These are phyloP conservation scores for Cryptococcus sp. DNA, from an alignment of 1,284 basidiomycete genomes.

Conservation along the genomic window DNA sequence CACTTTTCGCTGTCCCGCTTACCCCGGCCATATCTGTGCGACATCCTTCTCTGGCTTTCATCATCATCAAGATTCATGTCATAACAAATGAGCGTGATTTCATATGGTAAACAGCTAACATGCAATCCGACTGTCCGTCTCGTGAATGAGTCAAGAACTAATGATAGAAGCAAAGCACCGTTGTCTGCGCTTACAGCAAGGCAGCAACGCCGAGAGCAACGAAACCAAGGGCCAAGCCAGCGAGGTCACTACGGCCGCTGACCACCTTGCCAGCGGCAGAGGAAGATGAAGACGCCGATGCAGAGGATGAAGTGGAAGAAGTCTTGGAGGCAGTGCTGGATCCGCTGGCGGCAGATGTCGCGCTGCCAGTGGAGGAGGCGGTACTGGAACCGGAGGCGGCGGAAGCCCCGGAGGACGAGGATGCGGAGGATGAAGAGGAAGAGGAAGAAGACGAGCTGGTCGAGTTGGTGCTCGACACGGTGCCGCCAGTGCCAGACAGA, in stretches of 20 bases:
- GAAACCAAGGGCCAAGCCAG: conserved; percentile 15
- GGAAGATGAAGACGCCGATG: conserved; percentile 7
- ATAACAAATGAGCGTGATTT: too few species aligned
- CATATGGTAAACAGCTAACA: too few species aligned
- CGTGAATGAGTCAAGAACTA: neutral
- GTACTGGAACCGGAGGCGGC: conserved; percentile 13
- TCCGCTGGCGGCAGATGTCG: conserved; percentile 7
- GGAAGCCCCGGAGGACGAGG: conserved; percentile 17
- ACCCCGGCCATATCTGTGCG: too few species aligned
- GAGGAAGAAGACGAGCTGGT: conserved; percentile 12
- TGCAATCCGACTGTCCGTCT: neutral
- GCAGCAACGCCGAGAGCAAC: conserved; percentile 15
- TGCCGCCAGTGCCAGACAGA: conserved; percentile 24
- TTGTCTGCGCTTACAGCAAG: conserved; percentile 8
- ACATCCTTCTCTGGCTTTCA: too few species aligned
- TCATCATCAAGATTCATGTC: too few species aligned
- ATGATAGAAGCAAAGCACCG: neutral
- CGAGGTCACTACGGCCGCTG: conserved; percentile 11
- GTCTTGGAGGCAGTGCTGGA: conserved; percentile 9
- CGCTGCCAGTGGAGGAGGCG: conserved; percentile 11
- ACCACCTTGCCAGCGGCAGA: neutral
- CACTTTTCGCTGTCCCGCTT: too few species aligned
- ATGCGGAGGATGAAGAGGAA: conserved; percentile 17
- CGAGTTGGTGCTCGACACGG: conserved; percentile 15
- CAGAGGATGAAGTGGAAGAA: conserved; percentile 1